These are phyloP conservation scores for Marasmius sp. DNA, from an alignment of 1,284 basidiomycete species.

Conservation along the genomic window DNA sequence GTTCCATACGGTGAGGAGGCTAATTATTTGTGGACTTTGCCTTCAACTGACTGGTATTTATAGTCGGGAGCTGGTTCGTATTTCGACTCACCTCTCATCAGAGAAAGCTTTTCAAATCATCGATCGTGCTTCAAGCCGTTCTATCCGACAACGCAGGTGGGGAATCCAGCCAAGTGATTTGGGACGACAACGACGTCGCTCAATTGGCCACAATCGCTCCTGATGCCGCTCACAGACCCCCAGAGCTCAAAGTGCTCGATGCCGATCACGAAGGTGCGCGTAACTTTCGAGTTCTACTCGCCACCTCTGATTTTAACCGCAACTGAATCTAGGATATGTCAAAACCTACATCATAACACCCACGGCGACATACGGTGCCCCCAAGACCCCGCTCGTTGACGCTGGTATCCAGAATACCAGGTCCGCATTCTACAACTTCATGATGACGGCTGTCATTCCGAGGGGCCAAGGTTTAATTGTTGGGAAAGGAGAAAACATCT, in stretches of 20 bases:
- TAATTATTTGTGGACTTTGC: not conserved
- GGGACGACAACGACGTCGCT: constrained; percentile 34
- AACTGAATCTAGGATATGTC: not conserved
- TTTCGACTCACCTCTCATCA: not conserved
- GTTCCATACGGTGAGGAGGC: constrained; percentile 28
- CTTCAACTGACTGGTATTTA: not conserved
- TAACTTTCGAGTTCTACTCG: not conserved
- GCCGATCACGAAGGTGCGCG: constrained; percentile 32
- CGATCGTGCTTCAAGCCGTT: not conserved
- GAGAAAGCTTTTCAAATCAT: not conserved
- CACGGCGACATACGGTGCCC: not conserved
- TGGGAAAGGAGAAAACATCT: not conserved
- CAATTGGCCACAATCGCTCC: constrained; percentile 32
- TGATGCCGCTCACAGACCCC: constrained; percentile 32
- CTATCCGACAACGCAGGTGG: not conserved
- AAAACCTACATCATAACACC: not conserved
- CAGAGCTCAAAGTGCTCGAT: constrained; percentile 25
- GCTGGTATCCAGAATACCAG: not conserved
- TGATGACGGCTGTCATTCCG: not conserved
- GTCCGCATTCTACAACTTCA: not conserved
- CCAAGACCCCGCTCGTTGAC: not conserved
- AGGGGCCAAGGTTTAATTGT: not conserved
- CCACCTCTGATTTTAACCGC: not conserved
- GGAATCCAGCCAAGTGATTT: constrained; percentile 32
- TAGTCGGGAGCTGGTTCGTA: constrained; percentile 33